Conservation (phyloP, 805 yeast species). For the Candida hispaniensis region DNA sequence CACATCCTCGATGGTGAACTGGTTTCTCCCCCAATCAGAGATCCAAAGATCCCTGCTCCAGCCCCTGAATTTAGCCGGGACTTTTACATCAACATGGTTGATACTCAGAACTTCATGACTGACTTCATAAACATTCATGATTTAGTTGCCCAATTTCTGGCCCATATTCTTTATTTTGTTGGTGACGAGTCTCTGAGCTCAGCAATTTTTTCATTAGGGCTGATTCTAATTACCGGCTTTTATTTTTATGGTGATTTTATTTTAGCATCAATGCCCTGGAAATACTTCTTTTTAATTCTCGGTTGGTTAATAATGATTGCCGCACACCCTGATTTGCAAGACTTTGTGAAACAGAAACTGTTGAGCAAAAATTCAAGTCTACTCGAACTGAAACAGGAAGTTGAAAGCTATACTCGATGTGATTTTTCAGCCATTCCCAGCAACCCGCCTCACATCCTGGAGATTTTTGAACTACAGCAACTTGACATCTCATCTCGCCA, state of each 20-base stretch:
- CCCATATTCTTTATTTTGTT: conserved; percentile 50
- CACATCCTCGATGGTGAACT: conserved; percentile 56
- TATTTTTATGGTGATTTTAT: conserved; percentile 27
- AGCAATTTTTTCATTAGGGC: conserved; percentile 2
- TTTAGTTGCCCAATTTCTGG: conserved; percentile 37
- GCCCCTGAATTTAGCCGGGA: conserved; percentile 72
- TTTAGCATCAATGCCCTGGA: conserved; percentile 29
- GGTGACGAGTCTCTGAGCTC: conserved; percentile 37
- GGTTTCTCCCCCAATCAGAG: conserved; percentile 38
- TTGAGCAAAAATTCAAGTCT: too few species aligned
- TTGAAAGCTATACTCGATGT: too few species aligned
- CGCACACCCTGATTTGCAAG: too few species aligned
- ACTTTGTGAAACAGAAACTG: too few species aligned
- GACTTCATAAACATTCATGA: conserved; percentile 56
- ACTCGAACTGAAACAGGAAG: not conserved
- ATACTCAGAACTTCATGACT: conserved; percentile 71
- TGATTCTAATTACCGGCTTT: conserved; percentile 24
- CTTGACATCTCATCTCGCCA: conserved; percentile 19
- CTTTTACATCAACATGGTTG: conserved; percentile 67
- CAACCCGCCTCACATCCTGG: too few species aligned
- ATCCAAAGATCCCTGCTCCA: conserved; percentile 50
- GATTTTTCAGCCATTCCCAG: too few species aligned
- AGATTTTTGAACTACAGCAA: conserved; percentile 35
- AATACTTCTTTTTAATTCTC: conserved; percentile 29
- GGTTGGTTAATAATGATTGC: conserved; percentile 48